Conservation (phyloP, 2,329 filamentous ascomycete genomes). For the Venturia carpophila region DNA sequence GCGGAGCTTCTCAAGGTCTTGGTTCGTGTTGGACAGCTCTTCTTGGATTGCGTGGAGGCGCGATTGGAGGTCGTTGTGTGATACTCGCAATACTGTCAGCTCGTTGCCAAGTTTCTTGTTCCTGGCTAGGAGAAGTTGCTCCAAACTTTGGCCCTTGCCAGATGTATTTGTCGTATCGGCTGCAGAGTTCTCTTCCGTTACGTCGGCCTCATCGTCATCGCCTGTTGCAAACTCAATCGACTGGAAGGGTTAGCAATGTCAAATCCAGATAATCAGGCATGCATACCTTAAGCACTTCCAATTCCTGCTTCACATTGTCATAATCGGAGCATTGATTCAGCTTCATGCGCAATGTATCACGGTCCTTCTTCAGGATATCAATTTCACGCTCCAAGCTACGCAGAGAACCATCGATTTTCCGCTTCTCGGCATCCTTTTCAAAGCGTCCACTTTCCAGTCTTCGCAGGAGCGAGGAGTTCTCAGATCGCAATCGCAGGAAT, state of each 20-base stretch:
- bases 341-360: conserved; percentile 70
- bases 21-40: conserved; percentile 73
- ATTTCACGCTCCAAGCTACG: conserved; percentile 75
- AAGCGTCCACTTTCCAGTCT: conserved; percentile 78
- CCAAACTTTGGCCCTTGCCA: conserved; percentile 63
- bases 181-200: conserved; percentile 33
- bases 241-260: conserved; percentile 28
- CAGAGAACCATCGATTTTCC: conserved; percentile 65
- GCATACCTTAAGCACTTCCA: conserved; percentile 77
- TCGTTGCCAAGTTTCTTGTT: conserved; percentile 98
- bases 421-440: conserved; percentile 74
- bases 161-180: conserved; percentile 41
- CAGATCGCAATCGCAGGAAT: conserved; percentile 80
- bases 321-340: conserved; percentile 89
- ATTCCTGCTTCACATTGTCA: conserved; percentile 89
- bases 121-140: conserved; percentile 80
- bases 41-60: conserved; percentile 74
- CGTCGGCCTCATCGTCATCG: conserved; percentile 57
- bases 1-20: conserved; percentile 76
- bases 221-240: conserved; percentile 95
- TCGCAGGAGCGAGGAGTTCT: conserved; percentile 85
- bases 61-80: conserved; percentile 81
- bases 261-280: neutral
- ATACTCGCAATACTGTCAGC: conserved; percentile 83
- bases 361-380: conserved; percentile 66